Conservation (phyloP, 306 rosid species). For the Lathyrus sativus region DNA sequence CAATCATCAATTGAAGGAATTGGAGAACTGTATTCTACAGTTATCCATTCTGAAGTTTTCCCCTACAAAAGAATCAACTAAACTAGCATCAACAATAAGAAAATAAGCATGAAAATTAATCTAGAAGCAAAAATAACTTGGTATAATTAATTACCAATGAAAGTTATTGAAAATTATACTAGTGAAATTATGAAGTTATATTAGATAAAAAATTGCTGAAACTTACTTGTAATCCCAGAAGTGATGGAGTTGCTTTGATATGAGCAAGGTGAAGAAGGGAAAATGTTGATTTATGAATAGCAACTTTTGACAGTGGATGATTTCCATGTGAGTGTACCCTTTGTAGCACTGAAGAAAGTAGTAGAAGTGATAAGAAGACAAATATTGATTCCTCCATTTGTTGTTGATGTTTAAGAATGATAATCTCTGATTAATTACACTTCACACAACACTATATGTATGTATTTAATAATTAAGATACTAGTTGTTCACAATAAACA, state of each 20-base stretch:
- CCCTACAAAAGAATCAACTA: conserved; percentile 47
- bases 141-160: no score
- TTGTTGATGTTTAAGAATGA: neutral
- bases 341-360: conserved; percentile 47
- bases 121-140: no score
- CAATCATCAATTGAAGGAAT: conserved; percentile 77
- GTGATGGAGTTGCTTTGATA: conserved; percentile 55
- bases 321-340: conserved; percentile 58
- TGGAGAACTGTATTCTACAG: conserved; percentile 59
- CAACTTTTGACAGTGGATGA: conserved; percentile 71
- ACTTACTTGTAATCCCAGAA: conserved; percentile 70
- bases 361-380: conserved; percentile 42
- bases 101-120: neutral
- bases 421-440: conserved; percentile 19
- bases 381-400: conserved; percentile 47
- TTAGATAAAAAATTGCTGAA: neutral
- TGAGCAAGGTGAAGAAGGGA: conserved; percentile 58
- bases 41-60: conserved; percentile 68
- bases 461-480: neutral
- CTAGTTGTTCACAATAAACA: neutral
- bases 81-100: conserved; percentile 27
- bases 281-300: conserved; percentile 53
- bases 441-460: neutral
- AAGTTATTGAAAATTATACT: neutral
- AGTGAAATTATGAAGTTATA: neutral